Evolutionary conservation across 345 rosid genomes (phyloP), one percentile per base, ranked within the genome.

Genomic region (Boechera stricta): DNA sequence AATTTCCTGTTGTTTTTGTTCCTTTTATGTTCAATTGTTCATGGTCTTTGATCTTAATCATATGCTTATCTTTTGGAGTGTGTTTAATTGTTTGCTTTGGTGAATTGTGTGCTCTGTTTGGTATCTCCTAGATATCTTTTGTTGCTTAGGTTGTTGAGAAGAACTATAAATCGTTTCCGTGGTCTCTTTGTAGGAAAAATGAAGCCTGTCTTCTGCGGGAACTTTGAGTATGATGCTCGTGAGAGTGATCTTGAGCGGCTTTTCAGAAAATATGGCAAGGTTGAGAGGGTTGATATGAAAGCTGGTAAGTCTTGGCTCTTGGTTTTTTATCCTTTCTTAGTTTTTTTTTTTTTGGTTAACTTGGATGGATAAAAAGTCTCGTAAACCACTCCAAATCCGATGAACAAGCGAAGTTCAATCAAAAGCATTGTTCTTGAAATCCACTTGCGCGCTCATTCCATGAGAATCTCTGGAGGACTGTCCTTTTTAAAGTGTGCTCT

Each of bases 191-290:
- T 68, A 82, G 86, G 77, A 64, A 85, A 59, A 31, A 90, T 89
- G 98, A 92, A 77, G 86, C 89, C 97, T 4, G 90, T 94, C 68
- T 94, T 94, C 74, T 94, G 98, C 58, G 97, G 97, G 6, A 94
- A 94, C 81, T 89, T 92, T 71, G 98, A 94, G 84, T 92, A 89
- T 59, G 97, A 92, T 83, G 96, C 95, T 4, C 85, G 97, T 11
- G 94, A 89, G 68, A 80, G 93, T 69, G 97, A 94, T 74, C 70
- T 94, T 73, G 97, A 91, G 60, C 78, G 97, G 15, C 97, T 94
- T 28, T 94, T 94, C 89, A 85, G 85, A 71, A 86, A 85, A 55
- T 90, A 92, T 65, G 97, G 98, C 36, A 88, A 85, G 69, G 94
- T 94, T 7, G 97, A 94, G 72, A 81, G 93, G 64, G 97, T 94